Evolutionary conservation across 805 yeast genomes (phyloP), one percentile per base, ranked within the genome.

Genomic region (Candida gorgasii): DNA sequence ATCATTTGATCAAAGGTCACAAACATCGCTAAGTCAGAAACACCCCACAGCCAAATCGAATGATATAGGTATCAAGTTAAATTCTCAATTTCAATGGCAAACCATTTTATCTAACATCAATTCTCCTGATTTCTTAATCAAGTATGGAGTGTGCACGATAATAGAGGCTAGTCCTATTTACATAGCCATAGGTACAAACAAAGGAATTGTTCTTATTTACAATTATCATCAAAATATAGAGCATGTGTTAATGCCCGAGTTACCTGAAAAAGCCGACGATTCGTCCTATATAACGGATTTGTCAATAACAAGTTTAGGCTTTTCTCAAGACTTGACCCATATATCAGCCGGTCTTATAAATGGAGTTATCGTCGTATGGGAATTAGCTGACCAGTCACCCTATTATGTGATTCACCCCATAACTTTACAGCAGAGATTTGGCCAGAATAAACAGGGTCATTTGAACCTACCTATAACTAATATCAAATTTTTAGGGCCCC

Each of bases 331-430:
- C 57, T 84, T 86, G 1, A 71, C 84, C 0, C 77, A 74, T 52
- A 48, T 89, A 2, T 88, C 85, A 0, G 84, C 81, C 0, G 95
- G 96, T 1, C 80, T 75, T 49, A 66, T 70, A 4, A 63, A 72
- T 16, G 98, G 97, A 0, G 69, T 68, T 41, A 72, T 90, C 2
- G 64, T 73, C 20, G 51, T 86, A 1, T 92, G 96, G 95, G 82
- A 86, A 47, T 51, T 68, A 42, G 55, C 4, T 78, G 80, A 51
- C 49, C 75, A 13, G 78, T 80, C 5, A 63, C 86, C n/a, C 73
- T 79, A 2, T 46, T 85, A 48, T 39, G 42, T 50, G 4, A 58
- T 68, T 8, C 20, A 41, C 1, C 64, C 69, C 1, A 53, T 62
- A 3, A 44, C 60, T 1, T 35, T 59, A 14, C 52, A 55, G 28